Base-by-base conservation (phyloP, 129 eudicot species). In the Artemisia tridentata region DNA sequence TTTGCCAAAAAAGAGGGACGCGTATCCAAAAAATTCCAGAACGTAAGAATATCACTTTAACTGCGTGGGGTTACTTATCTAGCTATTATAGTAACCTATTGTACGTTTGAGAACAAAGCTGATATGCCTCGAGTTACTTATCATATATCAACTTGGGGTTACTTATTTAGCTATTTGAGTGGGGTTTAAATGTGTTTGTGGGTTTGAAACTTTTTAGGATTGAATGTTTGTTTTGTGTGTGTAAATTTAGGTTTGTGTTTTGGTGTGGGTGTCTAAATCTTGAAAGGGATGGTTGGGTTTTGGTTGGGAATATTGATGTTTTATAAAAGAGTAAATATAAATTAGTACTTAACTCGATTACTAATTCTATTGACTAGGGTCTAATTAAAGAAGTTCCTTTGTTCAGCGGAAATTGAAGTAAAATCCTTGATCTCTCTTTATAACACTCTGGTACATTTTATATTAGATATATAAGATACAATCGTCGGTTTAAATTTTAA, bases 1-100 rank as follows among this genome's bases (percentile, higher is more conserved):
- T 38, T 81, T 82, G 80, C 96, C 15, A 96, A 89, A 76, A 83
- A 74, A 59, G 98, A 92, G 81, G 98, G 98, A 31, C 91, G 88
- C 2, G 76, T 84, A 51, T 92, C 96, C 20, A 83, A 80, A 43
- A 69, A 69, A 5, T 89, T 92, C 62, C 80, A 77, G 13, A 84
- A 86, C 90, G 98, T 92, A 47, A 72, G 64, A 7, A 38, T 29
- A 56, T 4, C 67, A 23, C 43, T 57, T 18, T 41, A 56, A 74
- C 29, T 8, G 25, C 11, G 2, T 1, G 45, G 45, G 59, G 31
- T 57, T 25, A 38, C n/a, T 57, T 20, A 3, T 57, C 63, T 53
- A 12, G 49, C 50, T 13, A 54, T 34, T 11, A 52, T 23, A 13
- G 25, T 48, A 19, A 57, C 55, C 2, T 8, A 14, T 43, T 14